These are phyloP conservation scores for Pythium oligandrum DNA, from an alignment of 352 stramenopile species.

Conservation along the genomic window DNA sequence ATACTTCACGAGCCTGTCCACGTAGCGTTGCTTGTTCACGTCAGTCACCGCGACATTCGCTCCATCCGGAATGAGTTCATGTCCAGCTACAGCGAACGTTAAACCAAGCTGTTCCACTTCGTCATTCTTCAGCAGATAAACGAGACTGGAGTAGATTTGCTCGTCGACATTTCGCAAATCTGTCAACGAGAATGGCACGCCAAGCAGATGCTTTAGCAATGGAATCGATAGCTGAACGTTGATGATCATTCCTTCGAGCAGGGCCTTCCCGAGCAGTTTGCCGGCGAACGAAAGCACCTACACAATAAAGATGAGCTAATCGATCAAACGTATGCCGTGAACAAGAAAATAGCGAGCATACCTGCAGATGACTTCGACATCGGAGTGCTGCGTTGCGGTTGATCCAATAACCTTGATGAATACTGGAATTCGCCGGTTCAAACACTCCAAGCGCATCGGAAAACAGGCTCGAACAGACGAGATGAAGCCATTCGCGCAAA, in stretches of 20 bases:
- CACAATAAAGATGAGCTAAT: background rate
- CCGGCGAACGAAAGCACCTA: conserved; percentile 83
- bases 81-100: conserved; percentile 55
- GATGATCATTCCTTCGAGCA: conserved; percentile 72
- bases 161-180: conserved; percentile 72
- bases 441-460: conserved; percentile 47
- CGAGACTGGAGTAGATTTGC: conserved; percentile 63
- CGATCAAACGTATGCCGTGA: background rate
- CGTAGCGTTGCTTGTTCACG: conserved; percentile 94
- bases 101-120: conserved; percentile 48
- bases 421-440: conserved; percentile 28
- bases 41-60: conserved; percentile 80
- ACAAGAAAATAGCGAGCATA: conserved; percentile 6
- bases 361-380: conserved; percentile 33
- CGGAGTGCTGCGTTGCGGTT: conserved; percentile 24
- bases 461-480: conserved; percentile 71
- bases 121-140: conserved; percentile 52
- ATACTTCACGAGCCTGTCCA: conserved; percentile 92
- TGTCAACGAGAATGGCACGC: conserved; percentile 40
- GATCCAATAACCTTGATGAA: conserved; percentile 65
- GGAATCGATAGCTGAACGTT: conserved; percentile 63
- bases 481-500: conserved; percentile 71
- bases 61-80: conserved; percentile 64
- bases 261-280: conserved; percentile 54
- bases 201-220: conserved; percentile 68